A percentile compares a stretch with the other conserved stretches of the same genome.
phyloP scores from a whole-genome alignment of 2,329 filamentous ascomycete genomes.

The Fusarium devonianum region DNA sequence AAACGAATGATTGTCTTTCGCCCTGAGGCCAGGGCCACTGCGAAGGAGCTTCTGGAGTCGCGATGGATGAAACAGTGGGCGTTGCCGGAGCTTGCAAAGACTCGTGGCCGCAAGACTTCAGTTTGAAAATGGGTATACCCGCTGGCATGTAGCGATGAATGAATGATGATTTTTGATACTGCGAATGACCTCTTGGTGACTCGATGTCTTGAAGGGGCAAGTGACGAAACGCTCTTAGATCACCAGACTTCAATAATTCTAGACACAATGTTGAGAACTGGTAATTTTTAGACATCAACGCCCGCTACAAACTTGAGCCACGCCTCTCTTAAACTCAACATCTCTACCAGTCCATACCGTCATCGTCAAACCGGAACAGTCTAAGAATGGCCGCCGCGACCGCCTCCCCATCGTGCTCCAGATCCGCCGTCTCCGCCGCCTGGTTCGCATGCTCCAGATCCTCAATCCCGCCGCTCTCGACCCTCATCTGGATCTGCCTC shows the following conservation, averaged over 20 bases:
- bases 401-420: slow-evolving; percentile 73
- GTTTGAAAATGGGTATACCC: slow-evolving; percentile 9
- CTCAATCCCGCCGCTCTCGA: slow-evolving; percentile 67
- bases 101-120: slow-evolving; percentile 11
- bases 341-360: slow-evolving; percentile 44
- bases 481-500: slow-evolving; percentile 67
- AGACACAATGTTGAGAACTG: no score
- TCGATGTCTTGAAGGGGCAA: no score
- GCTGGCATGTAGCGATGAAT: slow-evolving; percentile 18
- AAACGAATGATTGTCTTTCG: slow-evolving; percentile 30
- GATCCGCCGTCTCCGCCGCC: slow-evolving; percentile 66
- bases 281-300: no score
- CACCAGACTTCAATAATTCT: no score
- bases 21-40: slow-evolving; percentile 21
- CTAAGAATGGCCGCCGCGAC: slow-evolving; percentile 72
- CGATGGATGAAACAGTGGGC: slow-evolving; percentile 34
- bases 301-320: no score
- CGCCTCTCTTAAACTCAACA: not conserved
- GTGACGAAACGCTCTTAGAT: no score
- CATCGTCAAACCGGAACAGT: slow-evolving; percentile 59
- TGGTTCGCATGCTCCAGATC: slow-evolving; percentile 67
- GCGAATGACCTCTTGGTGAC: no score
- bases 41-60: slow-evolving; percentile 25
- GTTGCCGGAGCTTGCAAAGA: slow-evolving; percentile 27
- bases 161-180: not conserved